Conservation (phyloP, 306 rosid species). For the Vicia faba region DNA sequence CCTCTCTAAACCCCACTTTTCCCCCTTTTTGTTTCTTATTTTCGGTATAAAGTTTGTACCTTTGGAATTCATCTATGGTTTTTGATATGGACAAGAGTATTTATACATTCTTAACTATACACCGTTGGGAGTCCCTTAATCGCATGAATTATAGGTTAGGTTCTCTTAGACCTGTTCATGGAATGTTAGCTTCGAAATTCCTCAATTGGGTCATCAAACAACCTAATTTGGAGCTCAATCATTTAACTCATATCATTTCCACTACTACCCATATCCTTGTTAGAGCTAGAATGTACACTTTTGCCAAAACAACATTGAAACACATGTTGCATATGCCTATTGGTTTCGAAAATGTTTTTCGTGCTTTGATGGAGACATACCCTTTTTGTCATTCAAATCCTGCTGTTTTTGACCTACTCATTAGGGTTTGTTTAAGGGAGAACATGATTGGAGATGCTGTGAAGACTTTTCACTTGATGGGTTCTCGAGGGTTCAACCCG, state of each 20-base stretch:
- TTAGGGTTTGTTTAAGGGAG: slow-evolving; percentile 63
- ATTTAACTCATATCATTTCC: slow-evolving; percentile 59
- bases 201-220: slow-evolving; percentile 69
- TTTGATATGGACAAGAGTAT: slow-evolving; percentile 69
- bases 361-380: slow-evolving; percentile 71
- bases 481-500: slow-evolving; percentile 61
- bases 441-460: slow-evolving; percentile 64
- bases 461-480: slow-evolving; percentile 60
- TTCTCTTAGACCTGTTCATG: slow-evolving; percentile 82
- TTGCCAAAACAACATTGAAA: slow-evolving; percentile 59
- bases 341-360: slow-evolving; percentile 55
- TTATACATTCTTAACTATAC: slow-evolving; percentile 63
- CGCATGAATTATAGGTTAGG: slow-evolving; percentile 66
- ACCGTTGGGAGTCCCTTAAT: slow-evolving; percentile 82
- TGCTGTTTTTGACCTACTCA: slow-evolving; percentile 73
- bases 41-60: slow-evolving; percentile 29
- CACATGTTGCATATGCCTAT: slow-evolving; percentile 50
- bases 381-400: slow-evolving; percentile 73
- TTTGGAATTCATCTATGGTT: slow-evolving; percentile 33
- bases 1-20: slow-evolving; percentile 9
- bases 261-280: slow-evolving; percentile 71
- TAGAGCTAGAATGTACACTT: slow-evolving; percentile 70
- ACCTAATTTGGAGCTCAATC: slow-evolving; percentile 66
- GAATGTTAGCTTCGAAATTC: slow-evolving; percentile 69
- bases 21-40: slow-evolving; percentile 16